phyloP scores from a whole-genome alignment of 2,329 filamentous ascomycete species.

The Paecilomyces dactylethromorphus region DNA sequence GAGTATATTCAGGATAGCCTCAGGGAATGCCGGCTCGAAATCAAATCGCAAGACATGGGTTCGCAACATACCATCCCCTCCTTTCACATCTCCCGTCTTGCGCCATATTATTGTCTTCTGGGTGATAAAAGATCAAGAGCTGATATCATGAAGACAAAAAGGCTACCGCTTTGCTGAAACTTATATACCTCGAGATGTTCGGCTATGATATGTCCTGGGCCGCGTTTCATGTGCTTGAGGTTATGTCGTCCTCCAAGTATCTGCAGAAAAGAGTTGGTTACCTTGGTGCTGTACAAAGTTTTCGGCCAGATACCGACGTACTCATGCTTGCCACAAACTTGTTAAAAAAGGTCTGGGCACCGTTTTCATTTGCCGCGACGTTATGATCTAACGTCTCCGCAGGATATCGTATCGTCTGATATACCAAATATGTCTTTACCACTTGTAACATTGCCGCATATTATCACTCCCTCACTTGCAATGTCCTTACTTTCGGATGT shows the following conservation, averaged over 20 bases:
- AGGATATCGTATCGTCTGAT: slow-evolving; percentile 59
- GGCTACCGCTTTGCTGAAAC: slow-evolving; percentile 88
- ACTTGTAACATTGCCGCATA: slow-evolving; percentile 83
- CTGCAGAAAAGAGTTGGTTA: slow-evolving; percentile 94
- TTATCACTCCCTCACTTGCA: slow-evolving; percentile 87
- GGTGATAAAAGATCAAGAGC: background rate
- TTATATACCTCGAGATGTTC: slow-evolving; percentile 98
- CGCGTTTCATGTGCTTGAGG: slow-evolving; percentile 94
- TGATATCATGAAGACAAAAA: slow-evolving; percentile 64
- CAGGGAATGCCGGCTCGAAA: slow-evolving; percentile 91
- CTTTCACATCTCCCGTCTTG: background rate
- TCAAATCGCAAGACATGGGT: slow-evolving; percentile 91
- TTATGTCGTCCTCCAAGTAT: slow-evolving; percentile 96
- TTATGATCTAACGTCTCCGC: slow-evolving; percentile 8
- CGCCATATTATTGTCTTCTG: background rate
- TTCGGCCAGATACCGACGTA: slow-evolving; percentile 90
- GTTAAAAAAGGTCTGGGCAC: slow-evolving; percentile 68
- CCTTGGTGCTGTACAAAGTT: slow-evolving; percentile 90
- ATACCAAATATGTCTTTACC: slow-evolving; percentile 76
- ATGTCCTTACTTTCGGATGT: slow-evolving; percentile 83
- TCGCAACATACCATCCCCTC: slow-evolving; percentile 24
- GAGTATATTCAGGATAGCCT: slow-evolving; percentile 91
- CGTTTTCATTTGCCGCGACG: background rate
- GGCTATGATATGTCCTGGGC: slow-evolving; percentile 99
- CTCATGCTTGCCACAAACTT: slow-evolving; percentile 96